phyloP scores from a whole-genome alignment of 2,329 filamentous ascomycete species.

The Penicillium palitans region DNA sequence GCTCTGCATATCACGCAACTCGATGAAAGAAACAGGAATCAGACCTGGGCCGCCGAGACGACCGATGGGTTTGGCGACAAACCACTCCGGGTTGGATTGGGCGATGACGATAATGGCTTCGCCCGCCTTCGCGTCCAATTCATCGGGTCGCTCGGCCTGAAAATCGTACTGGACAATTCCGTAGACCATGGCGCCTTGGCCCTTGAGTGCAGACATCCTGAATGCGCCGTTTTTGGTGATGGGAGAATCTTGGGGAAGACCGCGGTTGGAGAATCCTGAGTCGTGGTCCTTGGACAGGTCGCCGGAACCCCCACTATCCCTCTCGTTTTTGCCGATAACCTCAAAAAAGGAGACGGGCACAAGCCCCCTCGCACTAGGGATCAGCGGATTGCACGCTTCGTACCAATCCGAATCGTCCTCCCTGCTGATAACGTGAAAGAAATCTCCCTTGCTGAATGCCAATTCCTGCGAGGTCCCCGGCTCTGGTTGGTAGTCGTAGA shows the following conservation, averaged over 20 bases:
- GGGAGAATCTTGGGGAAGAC: constrained; percentile 35
- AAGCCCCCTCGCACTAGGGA: constrained; percentile 80
- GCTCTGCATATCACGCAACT: constrained; percentile 90
- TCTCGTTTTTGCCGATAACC: constrained; percentile 83
- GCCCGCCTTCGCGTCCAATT: constrained; percentile 89
- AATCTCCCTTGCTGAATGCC: constrained; percentile 91
- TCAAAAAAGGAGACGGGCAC: constrained; percentile 96
- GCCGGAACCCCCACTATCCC: constrained; percentile 75
- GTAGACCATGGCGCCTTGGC: constrained; percentile 82
- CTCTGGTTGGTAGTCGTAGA: constrained; percentile 85
- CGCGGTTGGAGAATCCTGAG: constrained; percentile 76
- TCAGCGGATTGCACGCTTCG: constrained; percentile 91
- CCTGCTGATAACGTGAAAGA: constrained; percentile 95
- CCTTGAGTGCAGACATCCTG: constrained; percentile 52
- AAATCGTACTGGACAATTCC: constrained; percentile 98
- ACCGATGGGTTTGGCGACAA: constrained; percentile 98
- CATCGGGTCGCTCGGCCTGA: constrained; percentile 89
- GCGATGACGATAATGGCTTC: constrained; percentile 98
- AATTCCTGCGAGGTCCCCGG: constrained; percentile 66
- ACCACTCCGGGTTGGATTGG: constrained; percentile 98
- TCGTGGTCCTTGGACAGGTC: constrained; percentile 68
- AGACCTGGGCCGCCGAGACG: constrained; percentile 91
- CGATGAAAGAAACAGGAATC: constrained; percentile 94
- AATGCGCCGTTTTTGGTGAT: constrained; percentile 28
- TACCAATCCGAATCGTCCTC: constrained; percentile 97